Conservation (phyloP, 352 stramenopile species). For the Pythium guiyangense region DNA sequence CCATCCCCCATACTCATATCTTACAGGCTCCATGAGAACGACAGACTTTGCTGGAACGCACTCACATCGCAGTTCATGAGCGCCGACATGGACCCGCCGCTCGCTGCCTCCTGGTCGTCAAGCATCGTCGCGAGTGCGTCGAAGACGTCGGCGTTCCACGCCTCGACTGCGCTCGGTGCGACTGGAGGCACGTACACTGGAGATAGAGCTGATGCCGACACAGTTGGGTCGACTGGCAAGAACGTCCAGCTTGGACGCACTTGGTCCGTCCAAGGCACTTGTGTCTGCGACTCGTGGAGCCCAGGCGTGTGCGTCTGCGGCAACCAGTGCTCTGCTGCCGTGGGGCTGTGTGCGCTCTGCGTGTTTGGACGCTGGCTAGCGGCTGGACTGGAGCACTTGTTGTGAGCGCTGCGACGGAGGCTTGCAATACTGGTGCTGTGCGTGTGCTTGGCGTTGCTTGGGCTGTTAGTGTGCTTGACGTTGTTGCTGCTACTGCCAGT, state of each 20-base stretch:
- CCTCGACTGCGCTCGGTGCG: background rate
- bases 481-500: background rate
- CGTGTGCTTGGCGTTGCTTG: conserved; percentile 3
- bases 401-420: background rate
- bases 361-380: too few species aligned
- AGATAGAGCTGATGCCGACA: background rate
- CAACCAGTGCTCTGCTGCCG: conserved; percentile 2
- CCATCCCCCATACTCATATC: too few species aligned
- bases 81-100: background rate
- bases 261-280: too few species aligned
- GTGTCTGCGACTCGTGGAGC: too few species aligned
- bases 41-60: conserved; percentile 8
- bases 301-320: too few species aligned
- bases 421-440: too few species aligned
- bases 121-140: conserved; percentile 28
- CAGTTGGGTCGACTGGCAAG: conserved; percentile 5
- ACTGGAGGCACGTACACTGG: background rate
- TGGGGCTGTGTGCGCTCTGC: background rate
- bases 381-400: background rate
- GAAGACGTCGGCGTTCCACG: background rate
- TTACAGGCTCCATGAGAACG: too few species aligned
- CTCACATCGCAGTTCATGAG: conserved; percentile 7
- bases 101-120: conserved; percentile 16
- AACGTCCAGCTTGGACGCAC: too few species aligned
- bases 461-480: too few species aligned